phyloP scores from a whole-genome alignment of 2,329 filamentous ascomycete genomes.

The Claviceps humidiphila region DNA sequence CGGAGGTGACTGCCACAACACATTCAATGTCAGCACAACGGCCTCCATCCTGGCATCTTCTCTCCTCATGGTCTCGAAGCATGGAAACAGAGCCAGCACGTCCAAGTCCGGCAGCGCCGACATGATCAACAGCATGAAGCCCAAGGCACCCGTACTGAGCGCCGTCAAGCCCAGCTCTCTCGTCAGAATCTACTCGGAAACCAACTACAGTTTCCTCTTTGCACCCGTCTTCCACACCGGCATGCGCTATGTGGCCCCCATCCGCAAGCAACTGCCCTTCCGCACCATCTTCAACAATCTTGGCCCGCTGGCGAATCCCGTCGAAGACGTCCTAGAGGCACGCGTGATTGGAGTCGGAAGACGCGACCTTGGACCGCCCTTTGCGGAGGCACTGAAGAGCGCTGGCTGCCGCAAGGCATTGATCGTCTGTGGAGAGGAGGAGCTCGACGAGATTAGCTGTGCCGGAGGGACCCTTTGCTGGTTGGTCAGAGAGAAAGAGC shows the following conservation, averaged over 20 bases:
- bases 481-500: slow-evolving; percentile 47
- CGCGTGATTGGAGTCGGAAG: slow-evolving; percentile 88
- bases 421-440: slow-evolving; percentile 85
- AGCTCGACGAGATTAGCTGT: slow-evolving; percentile 90
- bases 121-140: slow-evolving; percentile 63
- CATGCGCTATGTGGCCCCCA: slow-evolving; percentile 76
- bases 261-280: slow-evolving; percentile 81
- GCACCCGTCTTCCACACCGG: slow-evolving; percentile 93
- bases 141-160: slow-evolving; percentile 58
- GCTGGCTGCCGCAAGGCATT: slow-evolving; percentile 71
- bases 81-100: slow-evolving; percentile 90
- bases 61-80: slow-evolving; percentile 77
- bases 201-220: slow-evolving; percentile 92
- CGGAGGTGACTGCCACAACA: slow-evolving; percentile 90
- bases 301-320: slow-evolving; percentile 81
- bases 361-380: slow-evolving; percentile 73
- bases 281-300: slow-evolving; percentile 96
- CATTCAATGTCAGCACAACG: slow-evolving; percentile 96
- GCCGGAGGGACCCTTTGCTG: slow-evolving; percentile 83
- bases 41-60: slow-evolving; percentile 84
- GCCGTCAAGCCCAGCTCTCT: slow-evolving; percentile 63
- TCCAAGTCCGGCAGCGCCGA: slow-evolving; percentile 94
- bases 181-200: slow-evolving; percentile 56
- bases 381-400: slow-evolving; percentile 69
- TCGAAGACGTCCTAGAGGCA: slow-evolving; percentile 74